These are phyloP conservation scores for Gentiana dahurica DNA, from an alignment of 257 asterid genomes.

Conservation along the genomic window DNA sequence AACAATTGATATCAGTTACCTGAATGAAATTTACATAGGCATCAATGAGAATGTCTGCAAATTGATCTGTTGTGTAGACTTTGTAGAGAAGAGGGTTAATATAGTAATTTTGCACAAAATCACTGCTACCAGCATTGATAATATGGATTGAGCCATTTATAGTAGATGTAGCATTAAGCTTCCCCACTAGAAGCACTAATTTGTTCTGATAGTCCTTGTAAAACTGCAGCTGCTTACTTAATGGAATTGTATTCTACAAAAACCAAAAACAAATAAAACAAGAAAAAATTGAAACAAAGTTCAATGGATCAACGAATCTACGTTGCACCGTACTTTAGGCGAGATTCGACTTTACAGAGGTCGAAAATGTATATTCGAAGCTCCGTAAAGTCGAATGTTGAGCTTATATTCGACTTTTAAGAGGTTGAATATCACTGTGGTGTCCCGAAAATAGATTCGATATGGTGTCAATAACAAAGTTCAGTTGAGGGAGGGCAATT, in stretches of 20 bases:
- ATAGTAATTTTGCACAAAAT: constrained; percentile 77
- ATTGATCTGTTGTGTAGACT: constrained; percentile 59
- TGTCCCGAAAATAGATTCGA: too few species aligned
- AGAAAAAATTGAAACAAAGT: not conserved
- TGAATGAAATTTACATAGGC: constrained; percentile 43
- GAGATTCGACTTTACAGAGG: too few species aligned
- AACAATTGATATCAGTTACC: constrained; percentile 18
- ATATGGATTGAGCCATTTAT: constrained; percentile 62
- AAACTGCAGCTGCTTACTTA: constrained; percentile 59
- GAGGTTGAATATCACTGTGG: too few species aligned
- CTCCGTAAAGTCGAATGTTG: too few species aligned
- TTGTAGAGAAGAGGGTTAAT: constrained; percentile 58
- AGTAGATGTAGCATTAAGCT: constrained; percentile 59
- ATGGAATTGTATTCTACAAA: constrained; percentile 44
- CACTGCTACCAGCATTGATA: constrained; percentile 76
- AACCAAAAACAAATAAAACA: not conserved
- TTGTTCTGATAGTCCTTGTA: constrained; percentile 65
- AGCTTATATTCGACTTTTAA: too few species aligned
- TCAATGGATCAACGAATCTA: too few species aligned
- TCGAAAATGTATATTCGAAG: too few species aligned
- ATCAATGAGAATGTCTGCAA: constrained; percentile 56
- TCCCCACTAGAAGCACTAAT: constrained; percentile 50
- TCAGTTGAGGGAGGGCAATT: too few species aligned
- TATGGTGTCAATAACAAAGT: too few species aligned
- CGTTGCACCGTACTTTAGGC: too few species aligned